Evolutionary conservation across 306 rosid species (phyloP), one percentile per base, ranked within the genome.

Genomic region (Glycine tomentella): DNA sequence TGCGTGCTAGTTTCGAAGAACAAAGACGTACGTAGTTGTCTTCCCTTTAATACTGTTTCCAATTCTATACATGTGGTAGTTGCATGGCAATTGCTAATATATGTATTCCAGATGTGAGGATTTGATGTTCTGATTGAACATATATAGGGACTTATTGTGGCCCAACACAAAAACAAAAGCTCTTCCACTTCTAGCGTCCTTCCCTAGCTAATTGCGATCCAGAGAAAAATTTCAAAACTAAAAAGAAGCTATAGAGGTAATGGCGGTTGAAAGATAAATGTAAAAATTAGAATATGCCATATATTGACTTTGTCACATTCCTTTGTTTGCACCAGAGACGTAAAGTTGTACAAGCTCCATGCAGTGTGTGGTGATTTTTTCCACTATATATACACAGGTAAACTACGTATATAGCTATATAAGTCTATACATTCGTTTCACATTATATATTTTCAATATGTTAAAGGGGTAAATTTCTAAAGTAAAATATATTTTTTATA

Each of bases 241-340:
- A 68, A 16, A 42, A 25, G 31, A 25, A 25, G 31, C 31, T 25
- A 25, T 25, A 25, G 31, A 25, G 31, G 25, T 10, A 36, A 16
- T 66, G 53, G 33, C 15, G 34, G 55, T 66, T 53, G 48, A 68
- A 78, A 68, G 57, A 13, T 20, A 42, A 78, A 68, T 52, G 56
- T 67, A 36, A 77, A 34, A 42, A 67, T 13, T 68, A 53, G 8
- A 78, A 68, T 53, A 20, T 55, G 34, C 57, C 48, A 55, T 49
- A 0, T 59, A 44, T 25, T 66, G 57, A 55, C 82, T 68, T 68
- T 68, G 17, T 68, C 38, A 55, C 57, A 78, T 78, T 68, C 82
- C 82, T 55, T 55, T 78, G 69, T 68, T 68, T 55, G 71, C 76
- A 78, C 82, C 82, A 68, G 55, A 78, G 67, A 20, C 49, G 58